phyloP scores from a whole-genome alignment of 129 eudicot genomes.

The Heracleum sosnowskyi region DNA sequence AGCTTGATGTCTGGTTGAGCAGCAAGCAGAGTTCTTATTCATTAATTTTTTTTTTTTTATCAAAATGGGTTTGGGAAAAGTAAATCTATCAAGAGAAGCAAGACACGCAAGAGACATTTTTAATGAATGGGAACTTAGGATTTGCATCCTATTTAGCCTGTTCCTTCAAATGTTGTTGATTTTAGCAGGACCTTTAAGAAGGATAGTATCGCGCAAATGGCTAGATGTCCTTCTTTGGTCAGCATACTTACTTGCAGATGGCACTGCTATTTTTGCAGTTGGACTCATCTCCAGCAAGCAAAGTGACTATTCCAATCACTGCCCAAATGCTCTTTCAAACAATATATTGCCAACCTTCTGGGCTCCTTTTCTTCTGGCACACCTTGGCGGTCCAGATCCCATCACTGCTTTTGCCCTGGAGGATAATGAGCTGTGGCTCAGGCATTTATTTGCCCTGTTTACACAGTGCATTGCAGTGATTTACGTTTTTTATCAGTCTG shows the following conservation, averaged over 20 bases:
- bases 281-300: slow-evolving; percentile 28
- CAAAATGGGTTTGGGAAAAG: neutral
- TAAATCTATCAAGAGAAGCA: neutral
- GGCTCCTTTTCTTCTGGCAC: slow-evolving; percentile 55
- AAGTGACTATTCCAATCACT: slow-evolving; percentile 6
- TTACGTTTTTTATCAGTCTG: neutral
- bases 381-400: slow-evolving; percentile 66
- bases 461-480: slow-evolving; percentile 18
- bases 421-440: slow-evolving; percentile 56
- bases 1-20: neutral
- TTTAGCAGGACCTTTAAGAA: neutral
- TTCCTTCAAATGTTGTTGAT: neutral
- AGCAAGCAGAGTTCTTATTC: neutral
- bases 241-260: slow-evolving; percentile 49
- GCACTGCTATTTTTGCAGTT: slow-evolving; percentile 30
- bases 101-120: neutral
- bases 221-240: slow-evolving; percentile 41
- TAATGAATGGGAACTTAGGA: slow-evolving; percentile 16
- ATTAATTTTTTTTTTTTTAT: neutral
- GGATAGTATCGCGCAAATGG: slow-evolving; percentile 3
- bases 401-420: slow-evolving; percentile 55
- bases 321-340: neutral
- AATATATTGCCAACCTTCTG: slow-evolving; percentile 21
- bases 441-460: slow-evolving; percentile 40
- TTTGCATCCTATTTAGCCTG: slow-evolving; percentile 11